phyloP scores from a whole-genome alignment of 2,329 filamentous ascomycete species.

The Aspergillus japonicus region DNA sequence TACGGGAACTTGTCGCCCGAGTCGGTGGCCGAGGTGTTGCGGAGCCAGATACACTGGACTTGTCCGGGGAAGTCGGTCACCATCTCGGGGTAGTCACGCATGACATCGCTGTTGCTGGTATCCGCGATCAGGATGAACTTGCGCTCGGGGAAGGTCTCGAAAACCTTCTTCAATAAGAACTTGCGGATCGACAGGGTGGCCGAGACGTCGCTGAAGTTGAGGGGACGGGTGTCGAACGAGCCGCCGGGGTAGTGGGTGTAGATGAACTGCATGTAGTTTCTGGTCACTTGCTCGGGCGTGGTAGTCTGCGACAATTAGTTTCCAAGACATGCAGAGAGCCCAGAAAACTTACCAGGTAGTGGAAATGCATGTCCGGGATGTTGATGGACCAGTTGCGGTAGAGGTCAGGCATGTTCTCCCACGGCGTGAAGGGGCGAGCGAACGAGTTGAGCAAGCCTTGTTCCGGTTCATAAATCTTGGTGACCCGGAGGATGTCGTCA shows the following conservation, averaged over 20 bases:
- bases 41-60: neutral
- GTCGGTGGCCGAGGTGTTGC: slow-evolving; percentile 1
- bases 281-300: slow-evolving; percentile 1
- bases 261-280: slow-evolving; percentile 5
- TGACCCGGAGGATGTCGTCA: slow-evolving; percentile 1
- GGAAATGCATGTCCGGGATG: neutral
- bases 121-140: slow-evolving; percentile 1
- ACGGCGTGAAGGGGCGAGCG: neutral
- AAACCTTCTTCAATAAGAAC: neutral
- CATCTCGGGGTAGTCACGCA: slow-evolving; percentile 3
- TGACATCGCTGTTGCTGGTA: slow-evolving; percentile 3
- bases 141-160: slow-evolving; percentile 1
- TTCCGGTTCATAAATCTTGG: slow-evolving; percentile 3
- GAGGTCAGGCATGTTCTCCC: slow-evolving; percentile 4
- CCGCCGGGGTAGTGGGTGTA: neutral
- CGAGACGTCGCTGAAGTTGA: slow-evolving; percentile 2
- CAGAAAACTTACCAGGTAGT: neutral
- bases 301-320: neutral
- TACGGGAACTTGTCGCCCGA: neutral
- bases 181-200: slow-evolving; percentile 2
- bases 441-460: slow-evolving; percentile 1
- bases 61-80: slow-evolving; percentile 1
- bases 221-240: slow-evolving; percentile 4
- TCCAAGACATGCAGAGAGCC: neutral
- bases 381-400: slow-evolving; percentile 1